These are phyloP conservation scores for Sparassis latifolia DNA, from an alignment of 1,284 basidiomycete genomes.

Conservation along the genomic window DNA sequence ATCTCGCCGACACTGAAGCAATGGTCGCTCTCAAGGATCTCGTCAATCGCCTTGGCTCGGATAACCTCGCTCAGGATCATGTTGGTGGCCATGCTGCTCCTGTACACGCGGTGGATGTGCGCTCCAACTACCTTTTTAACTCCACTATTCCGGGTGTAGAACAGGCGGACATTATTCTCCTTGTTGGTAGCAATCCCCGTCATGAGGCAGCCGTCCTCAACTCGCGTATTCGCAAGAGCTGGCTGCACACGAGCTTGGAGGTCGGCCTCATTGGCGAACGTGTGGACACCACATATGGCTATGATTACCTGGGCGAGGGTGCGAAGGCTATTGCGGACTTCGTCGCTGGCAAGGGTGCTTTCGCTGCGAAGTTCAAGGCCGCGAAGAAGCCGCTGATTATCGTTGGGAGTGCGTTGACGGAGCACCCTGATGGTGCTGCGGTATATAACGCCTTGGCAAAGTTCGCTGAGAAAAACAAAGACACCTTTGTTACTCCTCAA, in stretches of 20 bases:
- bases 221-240: constrained; percentile 93
- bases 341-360: constrained; percentile 70
- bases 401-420: constrained; percentile 82
- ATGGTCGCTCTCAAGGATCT: constrained; percentile 94
- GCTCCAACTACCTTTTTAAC: constrained; percentile 98
- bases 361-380: constrained; percentile 83
- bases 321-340: constrained; percentile 79
- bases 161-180: constrained; percentile 87
- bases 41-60: constrained; percentile 90
- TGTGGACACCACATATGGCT: constrained; percentile 90
- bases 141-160: constrained; percentile 90
- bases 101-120: constrained; percentile 82
- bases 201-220: constrained; percentile 98
- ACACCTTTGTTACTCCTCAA: constrained; percentile 74
- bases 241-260: constrained; percentile 81
- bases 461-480: constrained; percentile 77
- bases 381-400: constrained; percentile 95
- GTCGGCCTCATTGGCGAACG: constrained; percentile 90
- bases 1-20: constrained; percentile 91
- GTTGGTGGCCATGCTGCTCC: constrained; percentile 61
- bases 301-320: constrained; percentile 84
- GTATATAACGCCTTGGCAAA: constrained; percentile 77
- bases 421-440: constrained; percentile 83
- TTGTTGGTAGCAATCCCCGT: constrained; percentile 95
- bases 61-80: constrained; percentile 87